Evolutionary conservation across 331 rosid species (phyloP), one percentile per base, ranked within the genome.

Genomic region (Dryas integrifolia): DNA sequence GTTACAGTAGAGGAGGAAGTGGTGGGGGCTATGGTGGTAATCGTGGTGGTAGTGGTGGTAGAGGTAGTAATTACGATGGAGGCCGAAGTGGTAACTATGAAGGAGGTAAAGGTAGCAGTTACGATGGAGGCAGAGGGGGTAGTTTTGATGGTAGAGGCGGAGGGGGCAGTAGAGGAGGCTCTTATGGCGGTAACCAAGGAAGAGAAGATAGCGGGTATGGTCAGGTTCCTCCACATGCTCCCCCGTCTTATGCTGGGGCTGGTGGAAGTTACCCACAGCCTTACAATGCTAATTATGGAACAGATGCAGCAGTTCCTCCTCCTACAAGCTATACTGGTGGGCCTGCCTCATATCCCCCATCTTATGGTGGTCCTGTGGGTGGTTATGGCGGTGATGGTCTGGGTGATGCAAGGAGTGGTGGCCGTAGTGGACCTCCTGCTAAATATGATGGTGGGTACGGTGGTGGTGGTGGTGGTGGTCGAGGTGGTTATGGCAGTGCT

Each of bases 261-360:
- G 86, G 89, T 62, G 98, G 95, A 35, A 84, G 76, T 74, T 84
- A 81, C 72, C 87, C 85, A 4, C 86, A 96, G 47, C 61, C 91
- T n/a, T 78, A 77, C 68, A 79, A 80, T 88, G 75, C 83, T 53
- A 76, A 59, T 76, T 88, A 88, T 74, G 98, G 97, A 70, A 77
- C 90, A 0, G 98, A 95, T 59, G 99, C 21, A 18, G 21, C 96
- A 5, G 96, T 87, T 81, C 99, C 99, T 58, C 98, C 97, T 39
- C 97, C 99, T 5, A 75, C 93, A 38, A 88, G 90, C 77, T 95
- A 89, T 80, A 76, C 96, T 44, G 98, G 92, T 43, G 98, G 98
- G 12, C 91, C 95, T 56, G 59, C 83, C 53, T 85, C 99, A 0
- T 84, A 88, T 75, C 98, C 99, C 45, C 96, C 98, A 61, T 92